Percentiles rank a stretch among this genome's conserved stretches.
Evolutionary conservation across 768 basidiomycete genomes (phyloP).

Genomic region (Leucocoprinus birnbaumii): DNA sequence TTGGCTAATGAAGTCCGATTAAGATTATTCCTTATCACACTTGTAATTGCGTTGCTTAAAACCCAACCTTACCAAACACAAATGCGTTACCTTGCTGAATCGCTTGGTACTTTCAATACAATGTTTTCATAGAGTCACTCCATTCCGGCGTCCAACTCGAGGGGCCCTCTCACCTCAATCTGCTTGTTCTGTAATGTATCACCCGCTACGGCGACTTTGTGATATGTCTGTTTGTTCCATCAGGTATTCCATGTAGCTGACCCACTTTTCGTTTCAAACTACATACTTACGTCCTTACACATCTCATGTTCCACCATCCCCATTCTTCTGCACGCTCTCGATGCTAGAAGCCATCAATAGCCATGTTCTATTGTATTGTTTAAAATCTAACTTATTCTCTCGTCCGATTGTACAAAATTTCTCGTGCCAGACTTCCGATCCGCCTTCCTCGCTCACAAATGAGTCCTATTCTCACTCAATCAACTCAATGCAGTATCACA

Average conservation of each 20-base stretch:
- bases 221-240: background rate
- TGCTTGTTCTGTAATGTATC: background rate
- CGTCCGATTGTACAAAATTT: background rate
- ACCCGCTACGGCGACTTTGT: slow-evolving; percentile 1
- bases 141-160: background rate
- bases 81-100: too few relatives aligned
- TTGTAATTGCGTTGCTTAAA: too few relatives aligned
- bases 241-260: slow-evolving; percentile 1
- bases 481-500: background rate
- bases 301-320: background rate
- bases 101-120: too few relatives aligned
- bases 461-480: background rate
- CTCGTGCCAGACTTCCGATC: background rate
- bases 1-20: too few relatives aligned
- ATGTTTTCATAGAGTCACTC: background rate
- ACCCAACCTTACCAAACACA: too few relatives aligned
- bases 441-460: background rate
- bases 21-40: too few relatives aligned
- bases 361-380: background rate
- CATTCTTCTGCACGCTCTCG: background rate
- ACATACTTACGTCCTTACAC: background rate
- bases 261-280: background rate
- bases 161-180: background rate
- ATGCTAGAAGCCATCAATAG: background rate
- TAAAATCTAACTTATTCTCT: background rate